Evolutionary conservation across 257 asterid genomes (phyloP).

Genomic region (Apocynum venetum): DNA sequence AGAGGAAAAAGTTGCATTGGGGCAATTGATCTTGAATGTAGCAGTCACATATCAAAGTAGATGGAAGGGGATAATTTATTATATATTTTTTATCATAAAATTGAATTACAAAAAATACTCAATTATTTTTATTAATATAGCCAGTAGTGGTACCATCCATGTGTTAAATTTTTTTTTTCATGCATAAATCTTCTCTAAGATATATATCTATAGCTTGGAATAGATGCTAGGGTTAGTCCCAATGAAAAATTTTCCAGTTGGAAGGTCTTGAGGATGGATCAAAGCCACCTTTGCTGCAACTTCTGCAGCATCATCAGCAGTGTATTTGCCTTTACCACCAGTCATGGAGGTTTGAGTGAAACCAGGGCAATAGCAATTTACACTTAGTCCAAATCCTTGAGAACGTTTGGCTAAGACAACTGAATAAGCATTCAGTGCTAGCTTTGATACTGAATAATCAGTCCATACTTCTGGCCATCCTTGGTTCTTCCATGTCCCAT

Average conservation of each 20-base stretch:
- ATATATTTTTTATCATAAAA: no score
- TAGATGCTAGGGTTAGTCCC: conserved; percentile 17
- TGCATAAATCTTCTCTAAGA: no score
- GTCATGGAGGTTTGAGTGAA: conserved; percentile 82
- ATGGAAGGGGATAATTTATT: no score
- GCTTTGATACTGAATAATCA: conserved; percentile 73
- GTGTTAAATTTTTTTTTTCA: no score
- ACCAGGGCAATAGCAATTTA: conserved; percentile 78
- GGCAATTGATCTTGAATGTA: no score
- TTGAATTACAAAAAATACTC: no score
- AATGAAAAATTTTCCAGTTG: conserved; percentile 51
- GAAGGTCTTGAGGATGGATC: conserved; percentile 41
- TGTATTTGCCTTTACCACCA: conserved; percentile 51
- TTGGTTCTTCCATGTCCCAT: conserved; percentile 47
- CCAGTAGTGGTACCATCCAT: no score
- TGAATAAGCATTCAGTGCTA: conserved; percentile 66
- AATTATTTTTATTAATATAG: no score
- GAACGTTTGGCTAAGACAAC: conserved; percentile 48
- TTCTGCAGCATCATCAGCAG: conserved; percentile 46
- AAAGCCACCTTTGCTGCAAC: conserved; percentile 37
- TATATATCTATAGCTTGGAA: conserved; percentile 38
- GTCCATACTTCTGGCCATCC: conserved; percentile 90
- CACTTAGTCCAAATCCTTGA: conserved; percentile 32
- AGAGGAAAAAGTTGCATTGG: no score
- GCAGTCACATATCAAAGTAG: no score